Evolutionary conservation across 257 asterid genomes (phyloP).

Genomic region (Gentiana macrophylla): DNA sequence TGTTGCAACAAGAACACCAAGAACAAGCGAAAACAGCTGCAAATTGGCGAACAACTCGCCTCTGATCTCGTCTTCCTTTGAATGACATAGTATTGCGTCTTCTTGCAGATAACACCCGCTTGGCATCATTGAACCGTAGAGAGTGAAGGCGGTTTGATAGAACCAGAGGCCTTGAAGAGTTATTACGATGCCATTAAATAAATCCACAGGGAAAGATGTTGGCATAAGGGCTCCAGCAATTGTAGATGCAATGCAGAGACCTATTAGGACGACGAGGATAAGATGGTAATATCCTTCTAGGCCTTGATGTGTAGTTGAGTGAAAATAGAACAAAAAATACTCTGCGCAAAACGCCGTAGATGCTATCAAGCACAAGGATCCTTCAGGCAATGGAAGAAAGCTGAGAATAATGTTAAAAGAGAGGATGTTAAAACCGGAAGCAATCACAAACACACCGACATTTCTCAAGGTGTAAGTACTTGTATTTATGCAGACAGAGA

Average conservation of each 20-base stretch:
- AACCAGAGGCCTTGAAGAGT: slow-evolving; percentile 98
- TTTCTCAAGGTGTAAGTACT: no score
- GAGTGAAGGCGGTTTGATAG: slow-evolving; percentile 93
- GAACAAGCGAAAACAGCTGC: slow-evolving; percentile 52
- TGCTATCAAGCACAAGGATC: slow-evolving; percentile 55
- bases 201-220: slow-evolving; percentile 62
- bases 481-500: no score
- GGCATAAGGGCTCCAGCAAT: slow-evolving; percentile 76
- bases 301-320: slow-evolving; percentile 91
- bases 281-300: slow-evolving; percentile 92
- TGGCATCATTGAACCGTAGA: slow-evolving; percentile 95
- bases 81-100: slow-evolving; percentile 39
- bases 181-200: slow-evolving; percentile 58
- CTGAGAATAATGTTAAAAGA: slow-evolving; percentile 22
- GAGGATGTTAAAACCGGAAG: no score
- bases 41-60: slow-evolving; percentile 75
- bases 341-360: slow-evolving; percentile 86
- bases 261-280: slow-evolving; percentile 78
- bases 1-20: slow-evolving; percentile 44
- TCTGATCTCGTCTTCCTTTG: slow-evolving; percentile 41
- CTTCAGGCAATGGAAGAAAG: slow-evolving; percentile 69
- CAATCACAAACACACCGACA: no score
- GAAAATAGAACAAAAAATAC: slow-evolving; percentile 78
- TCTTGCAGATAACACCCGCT: slow-evolving; percentile 54
- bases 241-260: slow-evolving; percentile 61